Base-by-base conservation (phyloP, 2,329 filamentous ascomycete genomes). In the Fusarium incarnatum region DNA sequence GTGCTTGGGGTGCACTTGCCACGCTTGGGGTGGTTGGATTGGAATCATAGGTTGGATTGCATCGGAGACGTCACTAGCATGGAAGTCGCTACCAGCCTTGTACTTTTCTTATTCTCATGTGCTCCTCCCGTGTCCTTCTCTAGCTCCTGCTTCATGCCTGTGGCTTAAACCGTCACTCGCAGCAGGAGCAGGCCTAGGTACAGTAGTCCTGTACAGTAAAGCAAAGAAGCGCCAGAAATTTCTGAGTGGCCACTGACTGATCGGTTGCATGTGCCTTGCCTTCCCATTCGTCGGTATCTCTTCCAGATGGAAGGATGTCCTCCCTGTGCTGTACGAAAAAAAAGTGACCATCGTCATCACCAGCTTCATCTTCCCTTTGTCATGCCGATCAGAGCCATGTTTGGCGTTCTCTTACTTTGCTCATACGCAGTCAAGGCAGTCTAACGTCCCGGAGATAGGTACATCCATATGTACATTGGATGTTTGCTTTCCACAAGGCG, bases 11-110 rank as follows among this genome's bases (percentile, higher is more conserved):
- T 40, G 25, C 47, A 46, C 40, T 70, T 54, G 56, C 54, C 62
- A 67, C 56, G 37, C 58, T 66, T 60, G 60, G 66, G 65, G 68
- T 71, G 68, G 68, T 72, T 70, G 68, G 67, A 68, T 48, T 40
- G 48, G 30, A 52, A 34, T 34, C 32, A 34, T 32, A 32, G 28
- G 28, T 18, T 50, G 30, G 22, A 52, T 52, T 27, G 30, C 47
- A 50, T 32, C 37, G 25, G 60, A 64, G 54, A 68, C 53, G 65
- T 72, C 64, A 72, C 60, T 54, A 62, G 64, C 50, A 64, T 61
- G 49, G 45, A 57, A 60, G 58, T 56, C 46, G 50, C 56, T 64
- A 25, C 56, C 68, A 71, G 64, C 68, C 67, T 61, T 71, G 64
- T 28, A 41, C 54, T 52, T 64, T 68, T 70, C 59, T 27, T 25